These are phyloP conservation scores for Fraxinus dipetala DNA, from an alignment of 305 asterid species.

Conservation along the genomic window DNA sequence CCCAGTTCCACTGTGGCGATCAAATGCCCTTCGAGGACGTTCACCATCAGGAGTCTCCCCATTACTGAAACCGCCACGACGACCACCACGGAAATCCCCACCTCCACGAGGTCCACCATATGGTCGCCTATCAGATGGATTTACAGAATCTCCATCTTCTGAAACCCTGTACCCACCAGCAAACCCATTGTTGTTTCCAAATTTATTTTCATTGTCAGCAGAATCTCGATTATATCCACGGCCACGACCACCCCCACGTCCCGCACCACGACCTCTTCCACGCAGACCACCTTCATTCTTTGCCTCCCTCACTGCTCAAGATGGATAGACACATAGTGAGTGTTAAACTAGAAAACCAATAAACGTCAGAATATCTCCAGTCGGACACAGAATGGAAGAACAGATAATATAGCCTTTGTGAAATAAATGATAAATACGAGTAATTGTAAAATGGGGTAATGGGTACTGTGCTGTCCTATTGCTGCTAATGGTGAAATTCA, in stretches of 20 bases:
- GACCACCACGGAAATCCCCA: slow-evolving; percentile 59
- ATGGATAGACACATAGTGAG: neutral
- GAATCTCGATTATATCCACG: slow-evolving; percentile 44
- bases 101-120: slow-evolving; percentile 54
- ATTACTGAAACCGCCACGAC: slow-evolving; percentile 58
- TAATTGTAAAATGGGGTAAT: neutral
- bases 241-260: slow-evolving; percentile 45
- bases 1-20: slow-evolving; percentile 70
- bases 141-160: slow-evolving; percentile 54
- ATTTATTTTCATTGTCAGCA: slow-evolving; percentile 35
- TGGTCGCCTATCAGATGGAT: slow-evolving; percentile 42
- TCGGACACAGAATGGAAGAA: neutral
- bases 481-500: neutral
- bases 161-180: slow-evolving; percentile 40
- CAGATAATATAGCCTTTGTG: neutral
- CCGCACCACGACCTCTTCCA: slow-evolving; percentile 50
- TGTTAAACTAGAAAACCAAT: neutral
- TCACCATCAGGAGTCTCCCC: slow-evolving; percentile 53
- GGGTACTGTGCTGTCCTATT: neutral
- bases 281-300: slow-evolving; percentile 47
- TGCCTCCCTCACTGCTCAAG: slow-evolving; percentile 44
- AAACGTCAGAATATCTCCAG: neutral
- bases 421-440: neutral
- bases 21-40: slow-evolving; percentile 50
- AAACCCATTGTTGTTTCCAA: slow-evolving; percentile 43